Conservation (phyloP, 768 basidiomycete genomes). For the Chalciporus piperatus region DNA sequence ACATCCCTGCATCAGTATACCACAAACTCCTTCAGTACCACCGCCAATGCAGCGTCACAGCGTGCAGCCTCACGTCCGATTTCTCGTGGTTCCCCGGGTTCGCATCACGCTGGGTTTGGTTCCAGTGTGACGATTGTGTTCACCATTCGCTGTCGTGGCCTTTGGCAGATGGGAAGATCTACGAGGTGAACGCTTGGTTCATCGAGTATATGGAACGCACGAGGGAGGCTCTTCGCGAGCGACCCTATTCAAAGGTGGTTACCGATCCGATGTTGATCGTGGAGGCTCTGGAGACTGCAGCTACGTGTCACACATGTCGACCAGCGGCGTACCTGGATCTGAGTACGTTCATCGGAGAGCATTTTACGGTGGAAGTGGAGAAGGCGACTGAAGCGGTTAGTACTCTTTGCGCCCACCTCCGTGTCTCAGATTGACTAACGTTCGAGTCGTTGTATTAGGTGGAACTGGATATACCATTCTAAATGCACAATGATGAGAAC, state of each 20-base stretch:
- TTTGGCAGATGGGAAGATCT: conserved; percentile 34
- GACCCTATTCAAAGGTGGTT: conserved; percentile 30
- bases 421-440: conserved; percentile 8
- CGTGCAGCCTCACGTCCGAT: conserved; percentile 31
- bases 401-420: neutral
- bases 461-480: conserved; percentile 31
- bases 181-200: conserved; percentile 34
- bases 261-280: conserved; percentile 29
- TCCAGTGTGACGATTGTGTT: conserved; percentile 38
- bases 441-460: conserved; percentile 20
- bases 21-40: conserved; percentile 38
- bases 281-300: conserved; percentile 29
- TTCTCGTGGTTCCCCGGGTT: conserved; percentile 37
- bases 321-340: conserved; percentile 30
- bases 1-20: conserved; percentile 36
- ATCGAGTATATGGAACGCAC: conserved; percentile 35
- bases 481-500: conserved; percentile 7
- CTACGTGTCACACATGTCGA: conserved; percentile 29
- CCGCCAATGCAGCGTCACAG: conserved; percentile 31
- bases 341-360: conserved; percentile 31
- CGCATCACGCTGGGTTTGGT: conserved; percentile 37
- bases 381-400: conserved; percentile 28
- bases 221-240: conserved; percentile 29
- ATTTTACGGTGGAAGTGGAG: conserved; percentile 29
- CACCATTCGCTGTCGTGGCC: conserved; percentile 34